Conservation (phyloP, 768 basidiomycete species). For the Xerocomellus chrysenteron region DNA sequence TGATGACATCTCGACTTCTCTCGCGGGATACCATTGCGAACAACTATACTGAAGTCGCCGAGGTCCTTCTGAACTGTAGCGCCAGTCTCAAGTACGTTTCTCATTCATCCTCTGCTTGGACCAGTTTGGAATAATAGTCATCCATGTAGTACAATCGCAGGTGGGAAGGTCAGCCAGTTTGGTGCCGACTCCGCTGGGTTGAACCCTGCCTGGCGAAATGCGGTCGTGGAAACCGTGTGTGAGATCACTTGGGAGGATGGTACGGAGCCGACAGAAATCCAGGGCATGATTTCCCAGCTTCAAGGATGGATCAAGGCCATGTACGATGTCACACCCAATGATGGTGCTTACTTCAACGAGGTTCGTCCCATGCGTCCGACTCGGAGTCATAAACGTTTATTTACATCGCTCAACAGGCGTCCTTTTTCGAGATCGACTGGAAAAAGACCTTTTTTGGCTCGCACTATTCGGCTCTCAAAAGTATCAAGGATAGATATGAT, state of each 20-base stretch:
- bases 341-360: conserved; percentile 51
- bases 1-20: conserved; percentile 9
- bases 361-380: conserved; percentile 21
- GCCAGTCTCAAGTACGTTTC: conserved; percentile 5
- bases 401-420: conserved; percentile 33
- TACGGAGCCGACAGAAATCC: conserved; percentile 11
- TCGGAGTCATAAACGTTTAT: no score
- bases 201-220: conserved; percentile 50
- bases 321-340: conserved; percentile 31
- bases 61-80: conserved; percentile 5
- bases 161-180: conserved; percentile 41
- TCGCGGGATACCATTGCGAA: conserved; percentile 9
- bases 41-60: neutral
- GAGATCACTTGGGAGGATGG: conserved; percentile 24
- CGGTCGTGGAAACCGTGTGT: conserved; percentile 33
- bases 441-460: conserved; percentile 45
- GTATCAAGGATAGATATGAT: conserved; percentile 38
- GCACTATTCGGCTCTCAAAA: conserved; percentile 39
- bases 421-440: conserved; percentile 40
- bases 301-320: conserved; percentile 23
- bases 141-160: conserved; percentile 37
- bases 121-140: neutral
- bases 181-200: conserved; percentile 41
- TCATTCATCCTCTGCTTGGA: neutral
- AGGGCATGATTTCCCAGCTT: conserved; percentile 9